Percentiles rank a stretch among this genome's conserved stretches.
Conservation (phyloP, 352 stramenopile genomes). For the Globisporangium ultimum region DNA sequence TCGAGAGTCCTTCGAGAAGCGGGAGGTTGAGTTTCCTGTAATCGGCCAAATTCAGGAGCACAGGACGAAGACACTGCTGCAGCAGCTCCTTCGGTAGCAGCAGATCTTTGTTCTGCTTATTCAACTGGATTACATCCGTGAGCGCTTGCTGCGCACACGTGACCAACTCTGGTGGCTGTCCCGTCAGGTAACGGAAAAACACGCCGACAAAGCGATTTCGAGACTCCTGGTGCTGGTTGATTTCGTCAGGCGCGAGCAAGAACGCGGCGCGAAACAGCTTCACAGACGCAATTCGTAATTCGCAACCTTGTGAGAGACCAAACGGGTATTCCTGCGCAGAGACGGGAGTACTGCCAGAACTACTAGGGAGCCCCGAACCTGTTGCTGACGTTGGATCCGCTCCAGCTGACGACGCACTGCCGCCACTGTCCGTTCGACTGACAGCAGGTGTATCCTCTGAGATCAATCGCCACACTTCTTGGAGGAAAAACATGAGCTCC, state of each 20-base stretch:
- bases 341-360: constrained; percentile 25
- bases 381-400: background rate
- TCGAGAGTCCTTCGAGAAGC: constrained; percentile 91
- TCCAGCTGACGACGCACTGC: constrained; percentile 9
- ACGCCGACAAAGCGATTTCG: constrained; percentile 85
- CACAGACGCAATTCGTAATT: constrained; percentile 86
- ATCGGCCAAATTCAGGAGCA: constrained; percentile 95
- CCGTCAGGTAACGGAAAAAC: constrained; percentile 90
- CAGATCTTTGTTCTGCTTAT: constrained; percentile 86
- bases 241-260: constrained; percentile 71
- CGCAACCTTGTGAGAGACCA: constrained; percentile 70
- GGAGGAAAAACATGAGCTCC: constrained; percentile 80
- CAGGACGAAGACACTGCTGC: constrained; percentile 93
- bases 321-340: constrained; percentile 87
- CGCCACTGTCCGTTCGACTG: constrained; percentile 18
- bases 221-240: constrained; percentile 84
- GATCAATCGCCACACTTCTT: constrained; percentile 84
- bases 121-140: constrained; percentile 78
- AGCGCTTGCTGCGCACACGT: constrained; percentile 78
- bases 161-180: constrained; percentile 78
- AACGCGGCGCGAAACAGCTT: constrained; percentile 86
- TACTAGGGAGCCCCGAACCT: constrained; percentile 12
- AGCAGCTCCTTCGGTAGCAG: constrained; percentile 94
- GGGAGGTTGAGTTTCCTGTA: constrained; percentile 96
- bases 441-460: constrained; percentile 51